These are phyloP conservation scores for Angophora floribunda DNA, from an alignment of 345 rosid species.

Conservation along the genomic window DNA sequence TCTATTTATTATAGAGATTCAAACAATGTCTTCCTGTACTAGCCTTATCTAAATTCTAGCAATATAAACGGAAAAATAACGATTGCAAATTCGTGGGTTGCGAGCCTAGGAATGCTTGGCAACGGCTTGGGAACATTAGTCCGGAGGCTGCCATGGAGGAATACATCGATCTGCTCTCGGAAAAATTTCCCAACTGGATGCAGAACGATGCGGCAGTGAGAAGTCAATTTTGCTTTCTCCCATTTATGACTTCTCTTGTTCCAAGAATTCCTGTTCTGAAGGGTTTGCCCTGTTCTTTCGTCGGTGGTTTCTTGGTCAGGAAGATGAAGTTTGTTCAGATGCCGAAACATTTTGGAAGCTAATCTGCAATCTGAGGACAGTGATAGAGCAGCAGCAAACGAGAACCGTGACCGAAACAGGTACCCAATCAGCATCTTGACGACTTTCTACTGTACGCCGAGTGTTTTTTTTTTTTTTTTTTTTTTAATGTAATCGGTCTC, in stretches of 20 bases:
- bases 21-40: background rate
- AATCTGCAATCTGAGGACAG: background rate
- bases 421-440: background rate
- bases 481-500: background rate
- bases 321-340: background rate
- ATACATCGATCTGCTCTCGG: constrained; percentile 27
- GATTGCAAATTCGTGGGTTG: background rate
- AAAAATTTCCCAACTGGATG: constrained; percentile 18
- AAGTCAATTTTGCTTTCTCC: background rate
- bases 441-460: background rate
- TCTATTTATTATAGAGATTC: background rate
- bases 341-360: background rate
- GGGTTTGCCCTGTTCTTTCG: background rate
- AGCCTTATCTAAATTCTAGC: background rate
- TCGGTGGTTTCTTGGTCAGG: background rate
- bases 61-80: background rate
- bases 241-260: background rate
- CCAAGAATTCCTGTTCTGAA: background rate
- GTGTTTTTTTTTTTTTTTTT: background rate
- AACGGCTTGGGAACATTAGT: constrained; percentile 27
- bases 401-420: background rate
- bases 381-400: background rate
- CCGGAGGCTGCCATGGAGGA: constrained; percentile 46
- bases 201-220: constrained; percentile 13
- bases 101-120: constrained; percentile 42